phyloP scores from a whole-genome alignment of 2,329 filamentous ascomycete genomes.

The Aquanectria penicillioides region DNA sequence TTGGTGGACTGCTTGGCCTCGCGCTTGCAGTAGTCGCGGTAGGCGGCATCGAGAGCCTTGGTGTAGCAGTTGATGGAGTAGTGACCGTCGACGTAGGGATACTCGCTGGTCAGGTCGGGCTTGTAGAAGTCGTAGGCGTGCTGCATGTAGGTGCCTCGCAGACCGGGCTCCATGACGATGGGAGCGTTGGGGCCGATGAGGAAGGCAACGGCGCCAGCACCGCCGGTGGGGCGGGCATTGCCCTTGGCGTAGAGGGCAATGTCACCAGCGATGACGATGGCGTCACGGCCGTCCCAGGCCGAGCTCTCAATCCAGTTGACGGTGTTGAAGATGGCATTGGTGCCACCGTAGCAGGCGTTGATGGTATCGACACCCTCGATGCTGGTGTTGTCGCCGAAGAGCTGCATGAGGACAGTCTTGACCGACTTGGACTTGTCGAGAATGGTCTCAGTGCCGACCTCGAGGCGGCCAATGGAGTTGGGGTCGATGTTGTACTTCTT shows the following conservation, averaged over 20 bases:
- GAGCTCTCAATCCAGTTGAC: slow-evolving; percentile 90
- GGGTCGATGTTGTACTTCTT: slow-evolving; percentile 86
- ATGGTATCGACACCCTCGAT: slow-evolving; percentile 85
- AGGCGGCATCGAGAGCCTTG: slow-evolving; percentile 82
- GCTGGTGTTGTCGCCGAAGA: slow-evolving; percentile 85
- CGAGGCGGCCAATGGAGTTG: slow-evolving; percentile 80
- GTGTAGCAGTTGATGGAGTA: slow-evolving; percentile 86
- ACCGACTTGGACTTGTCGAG: slow-evolving; percentile 92
- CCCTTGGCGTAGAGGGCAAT: slow-evolving; percentile 90
- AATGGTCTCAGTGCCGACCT: slow-evolving; percentile 87
- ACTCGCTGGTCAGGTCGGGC: slow-evolving; percentile 87
- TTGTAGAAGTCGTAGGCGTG: slow-evolving; percentile 93
- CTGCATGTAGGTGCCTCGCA: slow-evolving; percentile 82
- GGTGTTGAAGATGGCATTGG: slow-evolving; percentile 84
- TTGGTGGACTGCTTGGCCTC: slow-evolving; percentile 71
- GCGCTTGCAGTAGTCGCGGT: slow-evolving; percentile 81
- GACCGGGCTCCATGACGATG: slow-evolving; percentile 79
- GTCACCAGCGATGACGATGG: slow-evolving; percentile 82
- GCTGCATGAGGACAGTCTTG: slow-evolving; percentile 88
- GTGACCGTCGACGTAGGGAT: slow-evolving; percentile 86
- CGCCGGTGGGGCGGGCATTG: slow-evolving; percentile 81
- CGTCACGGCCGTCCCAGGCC: slow-evolving; percentile 85
- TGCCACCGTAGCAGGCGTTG: slow-evolving; percentile 89
- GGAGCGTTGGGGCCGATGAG: slow-evolving; percentile 82
- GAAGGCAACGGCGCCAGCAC: slow-evolving; percentile 82